A percentile compares a stretch with the other conserved stretches of the same genome.
phyloP scores from a whole-genome alignment of 768 basidiomycete genomes.

The Hypholoma fasciculare region DNA sequence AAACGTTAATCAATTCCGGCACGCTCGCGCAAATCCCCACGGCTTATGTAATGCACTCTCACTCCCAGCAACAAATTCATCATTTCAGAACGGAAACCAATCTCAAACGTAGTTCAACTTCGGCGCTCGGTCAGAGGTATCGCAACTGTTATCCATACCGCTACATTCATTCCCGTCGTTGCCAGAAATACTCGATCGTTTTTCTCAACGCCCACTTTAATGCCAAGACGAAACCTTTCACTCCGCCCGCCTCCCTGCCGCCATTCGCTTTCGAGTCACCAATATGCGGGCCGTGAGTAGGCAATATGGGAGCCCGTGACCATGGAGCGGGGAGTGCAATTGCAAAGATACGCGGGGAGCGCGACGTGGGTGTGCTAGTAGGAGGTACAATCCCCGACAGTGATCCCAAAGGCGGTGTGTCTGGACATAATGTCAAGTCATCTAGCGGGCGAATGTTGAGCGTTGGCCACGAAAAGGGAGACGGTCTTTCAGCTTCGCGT shows the following conservation, averaged over 20 bases:
- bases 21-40: not conserved
- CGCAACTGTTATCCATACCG: not conserved
- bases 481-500: not conserved
- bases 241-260: not conserved
- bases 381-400: slow-evolving; percentile 11
- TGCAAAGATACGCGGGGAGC: slow-evolving; percentile 8
- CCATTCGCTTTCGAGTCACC: not conserved
- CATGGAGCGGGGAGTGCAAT: slow-evolving; percentile 8
- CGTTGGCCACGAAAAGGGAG: not conserved
- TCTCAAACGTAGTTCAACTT: too few species aligned
- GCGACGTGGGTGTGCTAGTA: slow-evolving; percentile 7
- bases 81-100: not conserved
- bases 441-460: not conserved
- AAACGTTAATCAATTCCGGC: not conserved
- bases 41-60: slow-evolving; percentile 7
- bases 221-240: slow-evolving; percentile 7
- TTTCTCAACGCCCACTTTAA: slow-evolving; percentile 14
- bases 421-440: not conserved
- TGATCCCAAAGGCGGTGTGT: slow-evolving; percentile 8
- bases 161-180: slow-evolving; percentile 5
- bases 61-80: slow-evolving; percentile 1
- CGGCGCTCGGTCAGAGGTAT: not conserved
- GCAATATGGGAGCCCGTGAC: slow-evolving; percentile 7
- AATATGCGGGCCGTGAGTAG: slow-evolving; percentile 6
- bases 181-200: slow-evolving; percentile 13